Base-by-base conservation (phyloP, 306 rosid species). In the Arachis stenosperma region DNA sequence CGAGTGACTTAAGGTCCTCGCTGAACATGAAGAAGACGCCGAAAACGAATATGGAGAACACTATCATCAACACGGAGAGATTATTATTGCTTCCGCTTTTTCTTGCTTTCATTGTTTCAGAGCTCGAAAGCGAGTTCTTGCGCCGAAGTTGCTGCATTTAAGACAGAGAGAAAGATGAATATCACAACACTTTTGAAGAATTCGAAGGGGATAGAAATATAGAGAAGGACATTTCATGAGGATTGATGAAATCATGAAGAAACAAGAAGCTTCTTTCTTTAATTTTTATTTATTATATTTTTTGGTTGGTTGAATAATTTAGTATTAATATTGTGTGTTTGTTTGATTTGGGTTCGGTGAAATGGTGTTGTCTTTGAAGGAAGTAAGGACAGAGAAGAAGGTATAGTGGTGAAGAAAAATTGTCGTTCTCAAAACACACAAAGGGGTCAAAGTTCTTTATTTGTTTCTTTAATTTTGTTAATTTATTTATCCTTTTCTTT, bases 21-120 rank as follows among this genome's bases (percentile, higher is more conserved):
- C 82, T 88, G 83, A 89, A 91, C 84, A 94, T 91, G 88, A 94
- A 91, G 17, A 84, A 91, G 13, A 83, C 71, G 8, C 95, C 99
- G n/a, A 94, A 81, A 55, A 94, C 86, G 70, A 94, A 88, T 1
- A 88, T 46, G 22, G 94, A 78, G 81, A 84, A 78, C 0, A 84
- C 89, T 0, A 91, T 85, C 0, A 81, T 88, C 61, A 89, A 78
- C 6, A 94, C 80, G 8, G 96, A 79, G 51, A 91, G 78, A 46
- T 78, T 83, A 22, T 78, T 86, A 33, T 33, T 33, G 37, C 37
- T 33, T 33, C 37, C 37, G 90, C 75, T 85, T 82, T 88, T 94
- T 43, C 89, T 82, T 8, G 71, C 70, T 82, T 91, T 94, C 97
- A 91, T 94, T n/a, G 77, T 74, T 71, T 85, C 97, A 41, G 84